Evolutionary conservation across 371 early-diverging fungal species (phyloP), one percentile per base, ranked within the genome.

Genomic region (Cokeromyces recurvatus): DNA sequence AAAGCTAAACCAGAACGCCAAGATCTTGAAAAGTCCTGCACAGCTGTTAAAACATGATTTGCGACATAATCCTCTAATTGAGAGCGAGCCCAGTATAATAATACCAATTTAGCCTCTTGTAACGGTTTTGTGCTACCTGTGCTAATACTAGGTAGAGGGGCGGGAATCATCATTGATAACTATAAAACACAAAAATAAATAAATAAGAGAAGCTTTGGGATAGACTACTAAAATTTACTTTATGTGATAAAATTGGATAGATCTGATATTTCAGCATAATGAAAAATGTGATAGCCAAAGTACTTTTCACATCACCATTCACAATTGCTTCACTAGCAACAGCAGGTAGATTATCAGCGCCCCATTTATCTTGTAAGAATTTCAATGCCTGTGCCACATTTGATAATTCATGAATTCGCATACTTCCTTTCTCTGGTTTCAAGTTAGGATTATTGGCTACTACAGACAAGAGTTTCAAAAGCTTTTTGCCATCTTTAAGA

Each of bases 241-340:
- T 14, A 34, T 34, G 35, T n/a, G 12, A 21, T 7, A 31, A 40
- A 24, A 40, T 10, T 10, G 6, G 23, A 6, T 3, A 5, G 23
- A 39, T 66, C 25, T 83, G 79, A 51, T 86, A 87, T 42, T 78
- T 72, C 21, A 85, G 64, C 67, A 91, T 91, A 48, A 94, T 71
- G 20, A 82, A 75, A 78, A 83, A 92, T 11, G 90, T 66, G 16
- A 91, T 64, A 5, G 89, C 92, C 6, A 94, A 55, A 3, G 89
- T 91, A 43, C 87, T 74, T 60, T 92, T 92, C 24, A 83, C 48
- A 59, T 92, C 88, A 11, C 91, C 90, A 59, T 90, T 87, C 17
- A 90, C 86, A 34, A 94, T 87, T 48, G 90, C 89, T 46, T 83
- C 86, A 29, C 79, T 75, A 23, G 88, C 90, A 48, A 92, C 82